Conservation (phyloP, 208 protist genomes). For the Porcisia deanei region DNA sequence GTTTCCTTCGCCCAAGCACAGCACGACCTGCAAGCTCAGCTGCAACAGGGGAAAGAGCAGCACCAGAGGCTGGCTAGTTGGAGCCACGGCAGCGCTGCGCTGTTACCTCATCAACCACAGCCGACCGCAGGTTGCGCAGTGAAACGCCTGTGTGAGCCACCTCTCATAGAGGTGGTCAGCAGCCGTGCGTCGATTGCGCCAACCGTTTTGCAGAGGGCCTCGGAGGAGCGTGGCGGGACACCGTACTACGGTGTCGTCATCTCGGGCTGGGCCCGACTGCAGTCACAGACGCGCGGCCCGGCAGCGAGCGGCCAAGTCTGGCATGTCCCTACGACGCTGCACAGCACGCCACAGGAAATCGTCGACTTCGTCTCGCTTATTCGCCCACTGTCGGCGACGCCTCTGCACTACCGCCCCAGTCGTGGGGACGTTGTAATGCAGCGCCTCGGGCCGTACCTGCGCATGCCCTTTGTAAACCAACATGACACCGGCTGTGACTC, state of each 20-base stretch:
- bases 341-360: constrained; percentile 72
- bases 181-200: constrained; percentile 36
- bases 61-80: neutral
- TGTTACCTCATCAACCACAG: neutral
- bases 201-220: constrained; percentile 35
- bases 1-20: constrained; percentile 32
- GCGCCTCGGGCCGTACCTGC: constrained; percentile 60
- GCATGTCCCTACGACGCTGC: constrained; percentile 70
- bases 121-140: neutral
- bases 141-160: constrained; percentile 12
- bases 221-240: constrained; percentile 23
- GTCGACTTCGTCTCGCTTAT: constrained; percentile 71
- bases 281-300: constrained; percentile 10
- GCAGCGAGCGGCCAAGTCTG: constrained; percentile 34
- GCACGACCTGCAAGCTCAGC: neutral
- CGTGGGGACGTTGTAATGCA: constrained; percentile 45
- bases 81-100: neutral
- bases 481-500: constrained; percentile 2
- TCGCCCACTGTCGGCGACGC: constrained; percentile 58
- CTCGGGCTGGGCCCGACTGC: constrained; percentile 69
- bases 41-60: neutral
- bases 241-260: constrained; percentile 77
- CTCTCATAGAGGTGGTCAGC: constrained; percentile 66
- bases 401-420: constrained; percentile 63
- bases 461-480: constrained; percentile 30